Evolutionary conservation across 2,329 filamentous ascomycete genomes (phyloP).

Genomic region (Aureobasidium subglaciale): DNA sequence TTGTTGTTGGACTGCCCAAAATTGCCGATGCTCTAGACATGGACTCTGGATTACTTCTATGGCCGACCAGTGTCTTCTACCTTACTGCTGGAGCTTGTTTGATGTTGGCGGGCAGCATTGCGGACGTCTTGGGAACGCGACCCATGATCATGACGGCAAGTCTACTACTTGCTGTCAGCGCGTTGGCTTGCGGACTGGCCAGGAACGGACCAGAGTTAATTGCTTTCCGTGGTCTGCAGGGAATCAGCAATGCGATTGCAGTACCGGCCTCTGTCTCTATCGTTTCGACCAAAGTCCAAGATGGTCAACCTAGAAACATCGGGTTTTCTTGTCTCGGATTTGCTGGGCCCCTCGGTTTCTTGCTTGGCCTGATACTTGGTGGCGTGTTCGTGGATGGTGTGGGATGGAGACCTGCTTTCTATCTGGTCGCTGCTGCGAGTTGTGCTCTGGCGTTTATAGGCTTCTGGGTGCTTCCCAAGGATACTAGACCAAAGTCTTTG

Average conservation of each 20-base stretch:
- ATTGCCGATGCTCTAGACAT: conserved; percentile 11
- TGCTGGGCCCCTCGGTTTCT: conserved; percentile 46
- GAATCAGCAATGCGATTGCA: conserved; percentile 15
- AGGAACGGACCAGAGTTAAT: conserved; percentile 25
- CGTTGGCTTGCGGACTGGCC: conserved; percentile 34
- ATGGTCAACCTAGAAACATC: conserved; percentile 44
- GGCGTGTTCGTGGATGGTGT: conserved; percentile 43
- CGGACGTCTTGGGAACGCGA: conserved; percentile 44
- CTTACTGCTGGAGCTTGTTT: conserved; percentile 44
- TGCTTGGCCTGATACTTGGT: conserved; percentile 44
- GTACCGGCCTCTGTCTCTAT: conserved; percentile 36
- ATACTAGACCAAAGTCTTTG: conserved; percentile 25
- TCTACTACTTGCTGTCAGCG: conserved; percentile 31
- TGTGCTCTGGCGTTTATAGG: conserved; percentile 32
- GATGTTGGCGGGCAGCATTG: conserved; percentile 43
- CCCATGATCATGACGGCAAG: conserved; percentile 41
- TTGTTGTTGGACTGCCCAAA: conserved; percentile 19
- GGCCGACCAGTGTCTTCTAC: conserved; percentile 29
- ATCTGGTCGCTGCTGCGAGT: conserved; percentile 40
- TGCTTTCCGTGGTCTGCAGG: conserved; percentile 14
- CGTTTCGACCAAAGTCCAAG: conserved; percentile 41
- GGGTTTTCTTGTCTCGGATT: conserved; percentile 46
- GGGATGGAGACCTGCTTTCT: conserved; percentile 48
- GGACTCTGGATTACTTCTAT: conserved; percentile 20
- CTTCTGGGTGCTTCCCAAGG: conserved; percentile 31